Base-by-base conservation (phyloP, 805 yeast species). In the Cyberlindnera xylosilytica region DNA sequence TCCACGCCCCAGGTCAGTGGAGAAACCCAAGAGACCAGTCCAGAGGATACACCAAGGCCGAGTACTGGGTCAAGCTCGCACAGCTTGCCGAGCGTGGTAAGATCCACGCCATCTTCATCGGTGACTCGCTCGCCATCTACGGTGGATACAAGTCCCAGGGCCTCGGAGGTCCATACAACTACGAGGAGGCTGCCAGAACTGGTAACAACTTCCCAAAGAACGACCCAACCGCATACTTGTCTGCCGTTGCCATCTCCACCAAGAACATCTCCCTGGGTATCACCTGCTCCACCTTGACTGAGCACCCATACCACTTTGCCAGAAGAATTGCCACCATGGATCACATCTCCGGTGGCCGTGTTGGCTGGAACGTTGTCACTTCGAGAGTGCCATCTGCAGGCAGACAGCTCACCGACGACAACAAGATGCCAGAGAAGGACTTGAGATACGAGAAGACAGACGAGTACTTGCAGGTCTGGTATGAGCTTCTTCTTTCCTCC, bases 321-420 rank as follows among this genome's bases (percentile, higher is more conserved):
- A 61, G 75, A 56, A 61, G 75, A 45, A 51, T 68, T 44, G 73
- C 74, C 13, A 71, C 77, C 1, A 54, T 72, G 40, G 77, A 72
- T 45, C 73, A 72, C 40, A 62, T 72, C 41, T 67, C 74, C 12
- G 63, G 63, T 19, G 77, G 76, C 16, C 63, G 77, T 51, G 54
- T 72, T 41, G 77, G 76, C 26, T 72, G 77, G 77, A 72, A 72
- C 50, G 64, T 72, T 30, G 77, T 72, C 29, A 66, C 74, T 5
- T 65, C 74, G 2, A 60, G 64, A 30, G 52, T 69, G 32, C 73
- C 70, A 42, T 61, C 70, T 49, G 76, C 76, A 8, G 70, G 76
- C 6, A 58, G 70, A 51, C 69, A 70, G 45, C 51, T 69, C 29
- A 51, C 69, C 19, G 69, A 67, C 34, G 67, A 65, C 10, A 64